Percentiles rank a stretch among this genome's conserved stretches.
These are phyloP conservation scores for Mortierella sp. DNA, from an alignment of 371 early-diverging fungal species.

Conservation along the genomic window DNA sequence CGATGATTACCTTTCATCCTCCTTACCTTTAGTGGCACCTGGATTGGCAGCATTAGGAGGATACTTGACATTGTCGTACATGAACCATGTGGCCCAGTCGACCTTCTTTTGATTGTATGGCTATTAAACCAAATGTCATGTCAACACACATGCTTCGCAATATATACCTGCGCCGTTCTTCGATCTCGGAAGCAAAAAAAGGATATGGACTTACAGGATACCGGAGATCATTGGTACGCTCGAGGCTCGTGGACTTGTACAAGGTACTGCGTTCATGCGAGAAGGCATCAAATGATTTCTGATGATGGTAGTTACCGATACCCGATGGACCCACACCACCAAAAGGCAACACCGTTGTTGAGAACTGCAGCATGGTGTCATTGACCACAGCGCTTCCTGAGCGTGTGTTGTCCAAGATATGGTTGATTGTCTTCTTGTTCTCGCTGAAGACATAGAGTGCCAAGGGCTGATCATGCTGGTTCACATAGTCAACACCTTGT, in stretches of 20 bases:
- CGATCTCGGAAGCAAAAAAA: neutral
- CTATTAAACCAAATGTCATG: slow-evolving; percentile 8
- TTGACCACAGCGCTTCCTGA: slow-evolving; percentile 86
- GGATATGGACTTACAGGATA: slow-evolving; percentile 32
- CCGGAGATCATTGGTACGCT: slow-evolving; percentile 19
- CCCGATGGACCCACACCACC: slow-evolving; percentile 95
- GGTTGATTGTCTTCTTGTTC: slow-evolving; percentile 34
- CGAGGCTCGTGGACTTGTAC: slow-evolving; percentile 30
- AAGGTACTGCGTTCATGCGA: slow-evolving; percentile 72
- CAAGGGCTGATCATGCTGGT: slow-evolving; percentile 72
- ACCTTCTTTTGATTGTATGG: slow-evolving; percentile 42
- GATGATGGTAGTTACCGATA: slow-evolving; percentile 87
- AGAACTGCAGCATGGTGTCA: slow-evolving; percentile 78
- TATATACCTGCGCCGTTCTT: too few species aligned
- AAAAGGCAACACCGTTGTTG: slow-evolving; percentile 76
- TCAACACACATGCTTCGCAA: neutral
- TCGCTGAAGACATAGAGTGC: slow-evolving; percentile 72
- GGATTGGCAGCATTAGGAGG: slow-evolving; percentile 35
- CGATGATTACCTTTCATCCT: too few species aligned
- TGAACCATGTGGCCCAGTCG: slow-evolving; percentile 31
- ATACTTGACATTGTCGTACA: slow-evolving; percentile 27
- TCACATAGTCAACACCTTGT: slow-evolving; percentile 75
- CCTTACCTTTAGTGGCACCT: slow-evolving; percentile 46
- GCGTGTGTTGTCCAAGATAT: slow-evolving; percentile 62
- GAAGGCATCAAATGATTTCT: slow-evolving; percentile 77